A percentile compares a stretch with the other conserved stretches of the same genome.
Conservation (phyloP, 805 yeast genomes). For the Wickerhamomyces strasburgensis region DNA sequence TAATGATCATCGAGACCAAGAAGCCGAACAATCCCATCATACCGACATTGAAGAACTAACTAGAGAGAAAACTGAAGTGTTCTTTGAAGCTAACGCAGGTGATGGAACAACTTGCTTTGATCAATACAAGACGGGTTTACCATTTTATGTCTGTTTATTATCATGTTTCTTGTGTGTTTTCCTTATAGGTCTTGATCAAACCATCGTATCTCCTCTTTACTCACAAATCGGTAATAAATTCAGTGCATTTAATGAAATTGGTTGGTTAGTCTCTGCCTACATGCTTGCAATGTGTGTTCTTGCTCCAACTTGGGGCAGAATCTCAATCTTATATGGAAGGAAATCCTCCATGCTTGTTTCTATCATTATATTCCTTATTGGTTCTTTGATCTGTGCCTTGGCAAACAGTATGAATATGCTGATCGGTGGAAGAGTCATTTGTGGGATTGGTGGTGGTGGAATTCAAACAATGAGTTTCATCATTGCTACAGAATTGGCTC, state of each 20-base stretch:
- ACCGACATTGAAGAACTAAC: no score
- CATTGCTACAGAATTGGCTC: slow-evolving; percentile 45
- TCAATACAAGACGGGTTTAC: slow-evolving; percentile 9
- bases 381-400: slow-evolving; percentile 54
- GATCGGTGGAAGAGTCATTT: slow-evolving; percentile 64
- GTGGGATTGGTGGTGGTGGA: slow-evolving; percentile 70
- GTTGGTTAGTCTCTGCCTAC: slow-evolving; percentile 56
- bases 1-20: no score
- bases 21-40: no score
- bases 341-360: slow-evolving; percentile 44
- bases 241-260: slow-evolving; percentile 42
- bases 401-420: slow-evolving; percentile 51
- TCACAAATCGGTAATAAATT: slow-evolving; percentile 46
- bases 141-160: slow-evolving; percentile 16
- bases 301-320: slow-evolving; percentile 50
- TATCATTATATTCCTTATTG: slow-evolving; percentile 21
- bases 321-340: slow-evolving; percentile 53
- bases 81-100: slow-evolving; percentile 19
- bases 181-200: no score
- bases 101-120: slow-evolving; percentile 14
- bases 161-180: no score
- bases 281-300: slow-evolving; percentile 47
- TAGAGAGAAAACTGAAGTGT: no score
- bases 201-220: slow-evolving; percentile 47
- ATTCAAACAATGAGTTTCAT: slow-evolving; percentile 52